Percentiles rank a stretch among this genome's conserved stretches.
Conservation (phyloP, 2,329 filamentous ascomycete genomes). For the Xylaria polymorpha region DNA sequence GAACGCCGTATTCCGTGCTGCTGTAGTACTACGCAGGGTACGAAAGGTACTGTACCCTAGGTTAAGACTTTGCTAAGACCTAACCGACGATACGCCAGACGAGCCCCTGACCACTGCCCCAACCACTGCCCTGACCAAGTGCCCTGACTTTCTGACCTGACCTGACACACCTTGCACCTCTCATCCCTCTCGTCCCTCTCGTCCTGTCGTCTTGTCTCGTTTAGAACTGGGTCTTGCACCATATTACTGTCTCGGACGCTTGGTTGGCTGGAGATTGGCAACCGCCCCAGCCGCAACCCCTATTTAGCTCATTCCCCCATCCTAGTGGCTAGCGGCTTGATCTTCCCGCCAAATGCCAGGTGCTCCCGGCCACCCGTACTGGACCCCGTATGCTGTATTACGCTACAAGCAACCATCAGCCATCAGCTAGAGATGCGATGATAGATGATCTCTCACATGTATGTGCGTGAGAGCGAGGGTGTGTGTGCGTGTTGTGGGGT, state of each 20-base stretch:
- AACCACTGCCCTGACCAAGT: background rate
- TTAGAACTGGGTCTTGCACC: background rate
- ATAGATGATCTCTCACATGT: conserved; percentile 34
- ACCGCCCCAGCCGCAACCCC: conserved; percentile 30
- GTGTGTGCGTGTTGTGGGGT: conserved; percentile 29
- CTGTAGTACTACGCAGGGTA: background rate
- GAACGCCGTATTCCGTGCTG: background rate
- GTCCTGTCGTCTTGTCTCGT: background rate
- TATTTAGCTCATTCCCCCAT: conserved; percentile 1
- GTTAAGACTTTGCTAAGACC: background rate
- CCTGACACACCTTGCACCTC: conserved; percentile 22
- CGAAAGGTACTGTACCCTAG: no score
- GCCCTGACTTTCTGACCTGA: conserved; percentile 22
- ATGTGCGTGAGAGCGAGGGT: conserved; percentile 6
- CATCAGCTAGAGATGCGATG: conserved; percentile 5
- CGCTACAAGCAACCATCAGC: conserved; percentile 9
- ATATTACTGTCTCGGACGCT: conserved; percentile 18
- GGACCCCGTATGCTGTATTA: conserved; percentile 10
- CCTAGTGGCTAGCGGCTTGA: conserved; percentile 24
- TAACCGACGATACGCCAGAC: conserved; percentile 8
- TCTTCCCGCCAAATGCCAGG: conserved; percentile 22
- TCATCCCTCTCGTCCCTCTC: no score
- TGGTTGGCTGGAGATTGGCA: conserved; percentile 34
- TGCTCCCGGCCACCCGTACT: conserved; percentile 24
- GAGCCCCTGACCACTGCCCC: conserved; percentile 3